Percentiles rank a stretch among this genome's conserved stretches.
Evolutionary conservation across 140 eudicot genomes (phyloP).

Genomic region (Erigeron philadelphicus): DNA sequence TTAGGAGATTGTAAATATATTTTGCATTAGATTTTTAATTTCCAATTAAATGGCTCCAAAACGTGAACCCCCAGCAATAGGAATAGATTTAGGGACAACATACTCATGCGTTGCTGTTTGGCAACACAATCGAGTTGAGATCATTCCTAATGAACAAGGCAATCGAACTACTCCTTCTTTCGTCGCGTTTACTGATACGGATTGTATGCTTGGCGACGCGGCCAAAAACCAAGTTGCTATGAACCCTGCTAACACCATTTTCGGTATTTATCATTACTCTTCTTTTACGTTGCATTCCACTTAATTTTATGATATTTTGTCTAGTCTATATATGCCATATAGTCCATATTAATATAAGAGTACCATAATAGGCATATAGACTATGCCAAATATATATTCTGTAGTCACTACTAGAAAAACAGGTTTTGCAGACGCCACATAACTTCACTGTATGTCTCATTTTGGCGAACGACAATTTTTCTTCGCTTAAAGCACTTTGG

Average conservation of each 20-base stretch:
- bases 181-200: slow-evolving; percentile 8
- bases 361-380: too few species aligned
- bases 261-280: background rate
- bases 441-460: too few species aligned
- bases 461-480: too few species aligned
- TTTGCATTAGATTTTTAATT: too few species aligned
- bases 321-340: background rate
- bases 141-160: slow-evolving; percentile 12
- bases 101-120: slow-evolving; percentile 15
- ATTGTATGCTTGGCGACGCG: background rate
- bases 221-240: slow-evolving; percentile 11
- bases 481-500: too few species aligned
- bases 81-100: slow-evolving; percentile 14
- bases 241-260: slow-evolving; percentile 12
- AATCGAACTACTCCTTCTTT: slow-evolving; percentile 9
- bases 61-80: slow-evolving; percentile 3
- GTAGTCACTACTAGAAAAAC: too few species aligned
- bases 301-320: background rate
- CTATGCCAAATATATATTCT: too few species aligned
- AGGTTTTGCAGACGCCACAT: too few species aligned
- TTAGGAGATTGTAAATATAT: too few species aligned
- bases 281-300: background rate
- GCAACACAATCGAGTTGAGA: slow-evolving; percentile 7
- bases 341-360: too few species aligned
- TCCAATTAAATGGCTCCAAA: background rate